These are phyloP conservation scores for Prasinococcaceae sp. DNA, from an alignment of 139 green algal species.

Conservation along the genomic window DNA sequence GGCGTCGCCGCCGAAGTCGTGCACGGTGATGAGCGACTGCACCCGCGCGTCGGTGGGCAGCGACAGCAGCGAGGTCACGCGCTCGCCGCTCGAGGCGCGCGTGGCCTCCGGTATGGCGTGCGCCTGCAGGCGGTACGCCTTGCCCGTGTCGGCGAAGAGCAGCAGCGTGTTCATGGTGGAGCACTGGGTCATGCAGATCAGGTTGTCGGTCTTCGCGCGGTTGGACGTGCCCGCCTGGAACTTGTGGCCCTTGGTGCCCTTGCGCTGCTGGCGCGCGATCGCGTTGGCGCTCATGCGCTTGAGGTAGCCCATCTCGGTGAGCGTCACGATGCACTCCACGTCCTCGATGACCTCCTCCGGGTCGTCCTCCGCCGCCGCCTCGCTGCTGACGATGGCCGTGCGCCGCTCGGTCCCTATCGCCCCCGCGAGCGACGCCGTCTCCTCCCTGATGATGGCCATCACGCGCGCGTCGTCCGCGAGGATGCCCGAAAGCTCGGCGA, in stretches of 20 bases:
- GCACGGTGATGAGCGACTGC: constrained; percentile 38
- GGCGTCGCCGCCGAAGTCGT: constrained; percentile 14
- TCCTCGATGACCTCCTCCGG: constrained; percentile 22
- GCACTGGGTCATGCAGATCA: constrained; percentile 43
- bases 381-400: neutral
- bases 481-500: constrained; percentile 28
- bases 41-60: constrained; percentile 29
- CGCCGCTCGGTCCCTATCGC: too few species aligned
- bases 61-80: constrained; percentile 28
- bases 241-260: constrained; percentile 32
- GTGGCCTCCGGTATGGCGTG: constrained; percentile 36
- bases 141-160: constrained; percentile 51
- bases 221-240: constrained; percentile 25
- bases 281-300: constrained; percentile 59
- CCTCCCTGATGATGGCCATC: constrained; percentile 24
- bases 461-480: constrained; percentile 35
- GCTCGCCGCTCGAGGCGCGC: neutral
- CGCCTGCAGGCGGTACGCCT: constrained; percentile 34
- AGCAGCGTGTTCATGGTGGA: constrained; percentile 59
- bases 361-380: constrained; percentile 5
- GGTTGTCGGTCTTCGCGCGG: constrained; percentile 41
- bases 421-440: neutral
- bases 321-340: constrained; percentile 39
- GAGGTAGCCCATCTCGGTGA: constrained; percentile 62
- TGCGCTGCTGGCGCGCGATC: constrained; percentile 31